Conservation (phyloP, 2,329 filamentous ascomycete species). For the Colletotrichum camelliae region DNA sequence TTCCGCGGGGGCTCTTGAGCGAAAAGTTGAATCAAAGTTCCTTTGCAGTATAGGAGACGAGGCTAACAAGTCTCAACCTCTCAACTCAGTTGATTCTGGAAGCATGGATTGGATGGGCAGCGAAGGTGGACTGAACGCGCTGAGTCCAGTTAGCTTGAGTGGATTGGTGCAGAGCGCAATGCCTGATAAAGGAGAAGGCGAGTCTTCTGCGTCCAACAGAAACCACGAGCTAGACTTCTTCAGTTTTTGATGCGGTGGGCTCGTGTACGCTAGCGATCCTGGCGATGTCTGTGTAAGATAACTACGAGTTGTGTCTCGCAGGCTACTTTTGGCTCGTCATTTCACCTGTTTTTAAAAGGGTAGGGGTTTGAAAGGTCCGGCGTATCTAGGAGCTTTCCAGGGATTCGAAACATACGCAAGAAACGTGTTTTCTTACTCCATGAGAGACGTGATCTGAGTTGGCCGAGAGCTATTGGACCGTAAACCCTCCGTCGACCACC, state of each 20-base stretch:
- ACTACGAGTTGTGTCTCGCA: neutral
- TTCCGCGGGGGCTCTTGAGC: neutral
- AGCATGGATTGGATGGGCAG: constrained; percentile 30
- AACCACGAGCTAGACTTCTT: constrained; percentile 47
- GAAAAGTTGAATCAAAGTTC: neutral
- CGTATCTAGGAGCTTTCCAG: neutral
- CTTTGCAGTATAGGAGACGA: neutral
- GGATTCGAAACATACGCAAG: neutral
- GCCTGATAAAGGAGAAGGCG: constrained; percentile 26
- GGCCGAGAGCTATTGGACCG: constrained; percentile 26
- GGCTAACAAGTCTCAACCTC: neutral
- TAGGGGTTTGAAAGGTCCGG: neutral
- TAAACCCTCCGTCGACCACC: constrained; percentile 52
- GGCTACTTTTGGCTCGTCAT: neutral
- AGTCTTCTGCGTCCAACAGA: constrained; percentile 24
- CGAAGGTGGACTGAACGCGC: constrained; percentile 16
- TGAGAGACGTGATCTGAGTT: neutral
- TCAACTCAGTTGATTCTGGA: neutral
- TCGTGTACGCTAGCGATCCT: neutral
- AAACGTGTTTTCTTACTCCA: neutral
- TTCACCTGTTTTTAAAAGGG: neutral
- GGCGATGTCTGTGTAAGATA: neutral
- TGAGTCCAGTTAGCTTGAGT: constrained; percentile 36
- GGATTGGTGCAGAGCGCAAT: constrained; percentile 33
- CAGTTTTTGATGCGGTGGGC: constrained; percentile 30